Percentiles rank a stretch among this genome's conserved stretches.
Conservation (phyloP, 805 yeast species). For the Saturnispora halmiae region DNA sequence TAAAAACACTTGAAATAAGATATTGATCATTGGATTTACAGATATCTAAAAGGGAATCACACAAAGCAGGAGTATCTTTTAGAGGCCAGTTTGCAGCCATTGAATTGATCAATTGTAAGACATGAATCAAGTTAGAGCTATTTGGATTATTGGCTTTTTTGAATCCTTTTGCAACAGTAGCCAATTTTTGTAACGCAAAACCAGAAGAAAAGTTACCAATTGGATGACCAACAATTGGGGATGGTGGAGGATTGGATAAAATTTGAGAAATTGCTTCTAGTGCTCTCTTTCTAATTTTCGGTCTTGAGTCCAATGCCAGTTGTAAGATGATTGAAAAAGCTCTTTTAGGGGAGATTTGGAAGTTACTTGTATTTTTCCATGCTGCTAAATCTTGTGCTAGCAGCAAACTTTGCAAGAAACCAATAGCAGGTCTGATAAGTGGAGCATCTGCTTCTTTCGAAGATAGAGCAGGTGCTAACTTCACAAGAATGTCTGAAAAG, state of each 20-base stretch:
- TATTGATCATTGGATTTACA: constrained; percentile 79
- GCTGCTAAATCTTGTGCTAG: constrained; percentile 70
- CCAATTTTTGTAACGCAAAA: constrained; percentile 42
- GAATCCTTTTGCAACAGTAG: constrained; percentile 24
- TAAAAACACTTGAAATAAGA: constrained; percentile 72
- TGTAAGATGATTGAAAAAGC: constrained; percentile 73
- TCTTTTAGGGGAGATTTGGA: constrained; percentile 62
- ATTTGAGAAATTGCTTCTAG: constrained; percentile 73
- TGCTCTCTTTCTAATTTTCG: constrained; percentile 93
- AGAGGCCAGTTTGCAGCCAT: constrained; percentile 83
- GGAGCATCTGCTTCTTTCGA: constrained; percentile 68
- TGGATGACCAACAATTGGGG: constrained; percentile 71
- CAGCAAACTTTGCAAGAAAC: constrained; percentile 72
- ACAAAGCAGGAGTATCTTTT: constrained; percentile 54
- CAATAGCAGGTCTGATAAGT: constrained; percentile 71
- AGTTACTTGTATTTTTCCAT: constrained; percentile 54
- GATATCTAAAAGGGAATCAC: constrained; percentile 66
- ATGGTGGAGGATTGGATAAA: constrained; percentile 54
- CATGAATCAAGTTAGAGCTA: constrained; percentile 57
- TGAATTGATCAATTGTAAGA: constrained; percentile 63
- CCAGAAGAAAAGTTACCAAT: constrained; percentile 67
- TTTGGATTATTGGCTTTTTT: constrained; percentile 44
- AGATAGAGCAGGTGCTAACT: constrained; percentile 73
- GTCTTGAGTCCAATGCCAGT: constrained; percentile 77
- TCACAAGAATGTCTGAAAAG: constrained; percentile 68